Percentiles rank a stretch among this genome's conserved stretches.
phyloP scores from a whole-genome alignment of 116 monocot genomes.

The Phalaenopsis hybrid region DNA sequence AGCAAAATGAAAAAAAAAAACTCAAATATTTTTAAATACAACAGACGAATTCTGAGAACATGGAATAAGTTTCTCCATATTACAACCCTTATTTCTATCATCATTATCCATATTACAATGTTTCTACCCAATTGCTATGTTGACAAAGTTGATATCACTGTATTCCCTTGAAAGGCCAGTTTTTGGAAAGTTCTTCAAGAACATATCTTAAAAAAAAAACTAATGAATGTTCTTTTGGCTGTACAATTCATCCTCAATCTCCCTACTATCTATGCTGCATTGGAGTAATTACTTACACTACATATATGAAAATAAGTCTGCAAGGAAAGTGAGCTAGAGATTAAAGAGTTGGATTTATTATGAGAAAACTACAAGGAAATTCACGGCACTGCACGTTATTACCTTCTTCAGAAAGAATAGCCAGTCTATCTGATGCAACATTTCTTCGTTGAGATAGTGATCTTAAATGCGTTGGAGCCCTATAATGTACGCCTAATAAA shows the following conservation, averaged over 20 bases:
- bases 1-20: too few species aligned
- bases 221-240: not conserved
- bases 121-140: too few species aligned
- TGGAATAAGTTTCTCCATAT: too few species aligned
- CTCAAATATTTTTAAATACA: too few species aligned
- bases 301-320: not conserved
- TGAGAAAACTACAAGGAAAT: not conserved
- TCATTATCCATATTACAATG: too few species aligned
- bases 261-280: not conserved
- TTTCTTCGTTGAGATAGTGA: constrained; percentile 27
- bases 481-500: constrained; percentile 81
- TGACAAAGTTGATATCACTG: too few species aligned
- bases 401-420: constrained; percentile 75
- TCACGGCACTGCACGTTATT: not conserved
- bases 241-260: not conserved
- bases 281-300: not conserved
- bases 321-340: not conserved
- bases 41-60: too few species aligned
- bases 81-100: too few species aligned
- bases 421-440: constrained; percentile 36
- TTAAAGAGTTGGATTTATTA: not conserved
- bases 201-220: too few species aligned
- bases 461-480: constrained; percentile 78
- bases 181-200: too few species aligned
- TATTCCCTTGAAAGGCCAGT: too few species aligned